Base-by-base conservation (phyloP, 192 early-diverging fungal genomes). In the Blastocladiella britannica region DNA sequence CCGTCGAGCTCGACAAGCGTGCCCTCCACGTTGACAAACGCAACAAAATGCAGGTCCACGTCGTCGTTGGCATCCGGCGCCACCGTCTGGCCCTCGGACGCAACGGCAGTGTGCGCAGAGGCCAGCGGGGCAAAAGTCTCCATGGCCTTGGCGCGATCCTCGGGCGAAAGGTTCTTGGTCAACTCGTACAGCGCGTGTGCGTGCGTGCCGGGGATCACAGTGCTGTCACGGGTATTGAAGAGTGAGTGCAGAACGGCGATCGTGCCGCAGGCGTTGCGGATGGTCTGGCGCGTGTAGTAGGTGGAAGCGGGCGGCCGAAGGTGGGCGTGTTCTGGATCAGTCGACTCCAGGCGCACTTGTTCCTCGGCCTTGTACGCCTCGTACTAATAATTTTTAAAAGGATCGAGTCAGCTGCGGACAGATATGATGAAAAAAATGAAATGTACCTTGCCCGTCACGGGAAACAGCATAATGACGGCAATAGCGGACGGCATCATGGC, bases 211-310 rank as follows among this genome's bases (percentile, higher is more conserved):
- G 61, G 53, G 60, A 81, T 61, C 53, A 63, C 31, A 53, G 80
- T 29, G 4, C 30, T 55, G 30, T 84, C 77, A 55, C 65, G 66
- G 57, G 75, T 82, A 69, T 88, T 95, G 37, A 75, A 80, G 8
- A 97, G 65, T 0, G 92, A 77, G 62, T 97, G 94, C 52, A 97
- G 62, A 7, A 97, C 68, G 3, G 82, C 92, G 69, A 95, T 95
- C 5, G 89, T 94, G 15, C 94, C 94, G 63, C 94, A 95, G 4
- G 91, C 87, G 57, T 93, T 95, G 31, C 70, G 58, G 51, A 91
- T 94, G 2, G 89, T 93, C 68, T 93, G 91, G 20, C 75, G 75
- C 61, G 84, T 82, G 61, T 85, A 94, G 51, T 84, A 78, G 9
- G 91, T 57, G 18, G 83, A 65, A 15, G 70, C 67, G 27, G 69